Percentiles rank a stretch among this genome's conserved stretches.
These are phyloP conservation scores for Vitis hybrid DNA, from an alignment of 177 flowering plant species.

Conservation along the genomic window DNA sequence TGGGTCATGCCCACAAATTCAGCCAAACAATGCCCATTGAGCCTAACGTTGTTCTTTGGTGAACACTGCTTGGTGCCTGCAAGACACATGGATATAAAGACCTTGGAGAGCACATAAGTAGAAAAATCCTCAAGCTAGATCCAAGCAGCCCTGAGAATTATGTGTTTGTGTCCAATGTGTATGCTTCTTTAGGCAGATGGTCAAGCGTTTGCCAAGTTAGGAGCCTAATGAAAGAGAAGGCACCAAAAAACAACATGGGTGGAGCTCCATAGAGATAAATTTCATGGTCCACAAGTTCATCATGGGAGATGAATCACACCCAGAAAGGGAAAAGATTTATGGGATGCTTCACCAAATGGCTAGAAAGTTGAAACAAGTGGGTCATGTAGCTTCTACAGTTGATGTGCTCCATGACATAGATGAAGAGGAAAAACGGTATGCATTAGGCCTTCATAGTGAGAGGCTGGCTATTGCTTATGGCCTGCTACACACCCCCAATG, in stretches of 20 bases:
- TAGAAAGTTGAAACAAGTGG: conserved; percentile 1
- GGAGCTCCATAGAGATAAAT: conserved; percentile 13
- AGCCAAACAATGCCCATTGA: conserved; percentile 6
- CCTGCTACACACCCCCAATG: not conserved
- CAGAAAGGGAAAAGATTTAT: conserved; percentile 6
- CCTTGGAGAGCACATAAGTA: conserved; percentile 14
- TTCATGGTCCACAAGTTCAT: conserved; percentile 12
- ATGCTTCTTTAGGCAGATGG: conserved; percentile 7
- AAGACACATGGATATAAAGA: conserved; percentile 10
- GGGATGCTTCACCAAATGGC: conserved; percentile 10
- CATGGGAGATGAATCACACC: conserved; percentile 15
- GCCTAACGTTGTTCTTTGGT: conserved; percentile 15
- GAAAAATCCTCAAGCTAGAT: conserved; percentile 3
- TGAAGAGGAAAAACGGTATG: conserved; percentile 12
- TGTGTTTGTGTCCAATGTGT: conserved; percentile 15
- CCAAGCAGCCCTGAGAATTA: conserved; percentile 11
- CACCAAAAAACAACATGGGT: conserved; percentile 10
- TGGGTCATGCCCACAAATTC: conserved; percentile 10
- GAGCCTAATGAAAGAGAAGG: conserved; percentile 10
- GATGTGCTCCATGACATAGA: conserved; percentile 11
- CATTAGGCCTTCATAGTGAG: conserved; percentile 12
- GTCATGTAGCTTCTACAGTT: conserved; percentile 11
- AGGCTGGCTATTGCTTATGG: conserved; percentile 4
- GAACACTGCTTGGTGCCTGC: conserved; percentile 17
- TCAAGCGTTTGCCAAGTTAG: conserved; percentile 7